Conservation (phyloP, 2,329 filamentous ascomycete genomes). For the Fusarium clavum region DNA sequence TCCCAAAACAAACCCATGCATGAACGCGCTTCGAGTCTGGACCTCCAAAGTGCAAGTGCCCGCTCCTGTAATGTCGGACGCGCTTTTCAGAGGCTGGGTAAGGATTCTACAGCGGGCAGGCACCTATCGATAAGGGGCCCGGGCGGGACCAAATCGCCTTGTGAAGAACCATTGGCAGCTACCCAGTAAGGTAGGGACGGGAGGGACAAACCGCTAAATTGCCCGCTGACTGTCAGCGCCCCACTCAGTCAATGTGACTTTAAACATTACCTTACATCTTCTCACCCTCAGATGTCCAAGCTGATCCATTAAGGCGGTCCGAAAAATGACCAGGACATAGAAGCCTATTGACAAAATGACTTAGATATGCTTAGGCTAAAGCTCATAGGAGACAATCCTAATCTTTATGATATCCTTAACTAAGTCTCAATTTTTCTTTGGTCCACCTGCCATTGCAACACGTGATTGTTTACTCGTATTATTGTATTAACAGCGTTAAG, state of each 20-base stretch:
- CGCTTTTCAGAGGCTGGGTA: slow-evolving; percentile 34
- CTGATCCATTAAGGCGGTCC: neutral
- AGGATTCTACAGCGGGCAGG: neutral
- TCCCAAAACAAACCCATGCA: neutral
- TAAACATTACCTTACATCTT: neutral
- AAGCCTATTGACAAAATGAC: too few relatives aligned
- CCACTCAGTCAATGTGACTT: slow-evolving; percentile 2
- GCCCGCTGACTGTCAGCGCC: slow-evolving; percentile 1
- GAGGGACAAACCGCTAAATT: slow-evolving; percentile 28
- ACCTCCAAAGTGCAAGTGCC: slow-evolving; percentile 9
- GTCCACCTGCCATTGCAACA: neutral
- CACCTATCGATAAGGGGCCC: slow-evolving; percentile 18
- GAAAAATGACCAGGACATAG: too few relatives aligned
- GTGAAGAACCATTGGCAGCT: neutral
- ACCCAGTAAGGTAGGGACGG: neutral
- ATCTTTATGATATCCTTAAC: too few relatives aligned
- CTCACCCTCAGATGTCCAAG: neutral
- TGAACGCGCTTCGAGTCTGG: slow-evolving; percentile 22
- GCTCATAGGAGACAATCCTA: too few relatives aligned
- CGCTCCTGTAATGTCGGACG: slow-evolving; percentile 28
- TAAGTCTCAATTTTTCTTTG: too few relatives aligned
- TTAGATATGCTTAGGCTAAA: too few relatives aligned
- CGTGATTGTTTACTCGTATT: neutral
- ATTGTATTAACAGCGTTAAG: slow-evolving; percentile 3
- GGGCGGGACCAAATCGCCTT: neutral